Base-by-base conservation (phyloP, 1,284 basidiomycete genomes). In the Tilletiopsis washingtonensis region DNA sequence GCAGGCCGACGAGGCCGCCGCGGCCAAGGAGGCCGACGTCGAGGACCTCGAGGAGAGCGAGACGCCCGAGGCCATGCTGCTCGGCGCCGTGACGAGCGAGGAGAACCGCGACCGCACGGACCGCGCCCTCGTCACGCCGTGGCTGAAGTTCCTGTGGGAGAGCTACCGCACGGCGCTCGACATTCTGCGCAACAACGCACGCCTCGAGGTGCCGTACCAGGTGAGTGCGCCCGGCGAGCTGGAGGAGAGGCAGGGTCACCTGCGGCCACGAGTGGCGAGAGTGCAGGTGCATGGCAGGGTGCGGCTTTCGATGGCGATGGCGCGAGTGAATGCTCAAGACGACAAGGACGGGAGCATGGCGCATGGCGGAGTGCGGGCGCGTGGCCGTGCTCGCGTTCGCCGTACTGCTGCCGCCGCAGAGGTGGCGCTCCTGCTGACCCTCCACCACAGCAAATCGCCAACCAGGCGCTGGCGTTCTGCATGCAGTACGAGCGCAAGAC, bases 141-240 rank as follows among this genome's bases (percentile, higher is more conserved):
- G 91, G 84, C 84, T 98, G 74, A 93, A 94, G 75, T 97, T 97
- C 76, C 80, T 93, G 25, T 98, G 91, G 91, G 93, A 98, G 79
- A 89, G 89, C 59, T 97, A 97, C 75, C 84, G 94, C 54, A 96
- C 91, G 25, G 89, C 88, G 6, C 80, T 99, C 52, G 94, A 98
- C 78, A 93, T 91, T 7, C 79, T 97, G 64, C 91, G 97, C 75
- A 96, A 97, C 76, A 98, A 97, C 74, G 88, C 91, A 39, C 80
- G 93, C 41, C 77, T 98, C 49, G 94, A 99, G 76, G 77, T 80
- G 12, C 88, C 97, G 61, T 98, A 98, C 77, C 93, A 97, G 81
- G 88, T 86, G n/a, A n/a, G n/a, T n/a, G n/a, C n/a, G n/a, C n/a
- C n/a, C n/a, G n/a, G n/a, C n/a, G n/a, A n/a, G n/a, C n/a, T n/a